phyloP scores from a whole-genome alignment of 345 rosid genomes.

The Dovyalis caffra region DNA sequence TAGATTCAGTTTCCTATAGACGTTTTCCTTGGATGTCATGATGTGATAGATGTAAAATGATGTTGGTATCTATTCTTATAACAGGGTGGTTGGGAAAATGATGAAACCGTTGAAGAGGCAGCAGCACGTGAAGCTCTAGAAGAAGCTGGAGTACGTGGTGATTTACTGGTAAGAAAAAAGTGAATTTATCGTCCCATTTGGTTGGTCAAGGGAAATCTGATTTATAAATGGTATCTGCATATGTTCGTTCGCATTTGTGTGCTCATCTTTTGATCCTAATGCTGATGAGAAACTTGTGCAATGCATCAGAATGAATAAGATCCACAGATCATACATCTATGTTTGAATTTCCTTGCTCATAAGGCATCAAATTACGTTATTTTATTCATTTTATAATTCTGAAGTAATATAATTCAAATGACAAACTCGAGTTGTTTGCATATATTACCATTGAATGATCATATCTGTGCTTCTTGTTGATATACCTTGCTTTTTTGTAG shows the following conservation, averaged over 20 bases:
- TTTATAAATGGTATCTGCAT: background rate
- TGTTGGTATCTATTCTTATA: conserved; percentile 7
- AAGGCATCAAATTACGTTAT: background rate
- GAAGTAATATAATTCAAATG: background rate
- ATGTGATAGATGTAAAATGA: background rate
- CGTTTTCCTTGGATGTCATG: too few relatives aligned
- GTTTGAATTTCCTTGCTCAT: background rate
- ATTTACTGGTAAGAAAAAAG: conserved; percentile 40
- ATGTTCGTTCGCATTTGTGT: background rate
- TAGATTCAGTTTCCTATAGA: too few relatives aligned
- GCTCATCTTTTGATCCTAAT: background rate
- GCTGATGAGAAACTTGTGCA: background rate
- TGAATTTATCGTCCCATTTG: background rate
- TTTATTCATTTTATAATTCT: background rate
- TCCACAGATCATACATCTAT: background rate
- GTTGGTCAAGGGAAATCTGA: background rate
- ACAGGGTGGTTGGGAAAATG: conserved; percentile 65
- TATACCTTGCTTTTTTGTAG: background rate
- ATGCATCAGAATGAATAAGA: background rate
- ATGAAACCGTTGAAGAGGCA: conserved; percentile 62
- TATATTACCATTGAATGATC: background rate
- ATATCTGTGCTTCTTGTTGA: background rate
- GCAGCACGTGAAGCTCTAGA: conserved; percentile 55
- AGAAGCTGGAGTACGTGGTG: conserved; percentile 57
- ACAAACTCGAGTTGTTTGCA: background rate